These are phyloP conservation scores for Lagenaria siceraria DNA, from an alignment of 306 rosid genomes.

Conservation along the genomic window DNA sequence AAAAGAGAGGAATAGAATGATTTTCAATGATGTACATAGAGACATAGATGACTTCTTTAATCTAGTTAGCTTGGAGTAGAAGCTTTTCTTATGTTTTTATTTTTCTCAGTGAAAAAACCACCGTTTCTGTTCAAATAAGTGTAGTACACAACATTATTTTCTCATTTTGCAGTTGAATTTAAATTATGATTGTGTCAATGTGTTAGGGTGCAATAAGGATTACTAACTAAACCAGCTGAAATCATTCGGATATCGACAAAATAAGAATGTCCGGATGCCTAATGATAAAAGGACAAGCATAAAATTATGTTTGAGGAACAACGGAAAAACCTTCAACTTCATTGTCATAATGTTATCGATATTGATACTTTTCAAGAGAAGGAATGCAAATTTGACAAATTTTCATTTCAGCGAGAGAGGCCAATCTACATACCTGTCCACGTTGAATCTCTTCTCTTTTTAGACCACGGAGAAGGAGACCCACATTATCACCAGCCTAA, in stretches of 20 bases:
- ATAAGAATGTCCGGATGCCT: not conserved
- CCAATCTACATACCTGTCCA: slow-evolving; percentile 60
- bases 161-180: not conserved
- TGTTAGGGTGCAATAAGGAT: not conserved
- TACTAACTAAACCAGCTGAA: not conserved
- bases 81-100: not conserved
- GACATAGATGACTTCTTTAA: not conserved
- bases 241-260: not conserved
- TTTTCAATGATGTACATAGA: not conserved
- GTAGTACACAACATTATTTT: not conserved
- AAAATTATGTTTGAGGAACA: not conserved
- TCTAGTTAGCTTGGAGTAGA: not conserved
- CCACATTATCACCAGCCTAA: slow-evolving; percentile 97
- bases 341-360: not conserved
- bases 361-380: not conserved
- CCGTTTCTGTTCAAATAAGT: not conserved
- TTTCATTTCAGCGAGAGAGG: not conserved
- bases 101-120: not conserved
- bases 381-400: not conserved
- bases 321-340: not conserved
- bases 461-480: slow-evolving; percentile 97
- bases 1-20: not conserved
- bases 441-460: slow-evolving; percentile 94
- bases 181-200: not conserved
- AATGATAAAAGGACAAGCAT: not conserved